phyloP scores from a whole-genome alignment of 306 rosid species.

The Glycine latifolia region DNA sequence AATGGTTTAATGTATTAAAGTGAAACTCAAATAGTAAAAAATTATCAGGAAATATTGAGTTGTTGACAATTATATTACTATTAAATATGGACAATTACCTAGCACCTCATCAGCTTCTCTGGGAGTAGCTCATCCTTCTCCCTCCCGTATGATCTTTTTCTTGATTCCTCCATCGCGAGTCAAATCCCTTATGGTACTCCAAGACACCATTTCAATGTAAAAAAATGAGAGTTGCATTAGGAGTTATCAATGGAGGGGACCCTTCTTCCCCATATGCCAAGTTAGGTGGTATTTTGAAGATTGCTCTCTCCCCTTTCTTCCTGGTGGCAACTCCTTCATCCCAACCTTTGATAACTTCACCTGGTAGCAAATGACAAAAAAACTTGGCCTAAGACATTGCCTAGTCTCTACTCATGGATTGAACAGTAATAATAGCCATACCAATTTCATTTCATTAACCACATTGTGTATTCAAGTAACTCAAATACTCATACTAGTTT shows the following conservation, averaged over 20 bases:
- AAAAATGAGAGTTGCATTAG: constrained; percentile 66
- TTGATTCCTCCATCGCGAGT: constrained; percentile 69
- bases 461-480: background rate
- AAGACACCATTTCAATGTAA: constrained; percentile 66
- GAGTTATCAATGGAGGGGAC: constrained; percentile 65
- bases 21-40: no score
- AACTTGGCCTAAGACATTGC: background rate
- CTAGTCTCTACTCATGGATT: background rate
- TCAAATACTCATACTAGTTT: background rate
- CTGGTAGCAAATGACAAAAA: constrained; percentile 42
- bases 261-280: constrained; percentile 69
- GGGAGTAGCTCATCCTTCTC: constrained; percentile 75
- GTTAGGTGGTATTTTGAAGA: constrained; percentile 67
- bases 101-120: constrained; percentile 64
- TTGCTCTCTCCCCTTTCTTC: constrained; percentile 77
- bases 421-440: background rate
- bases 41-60: no score
- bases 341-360: constrained; percentile 78
- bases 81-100: constrained; percentile 45
- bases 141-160: constrained; percentile 61
- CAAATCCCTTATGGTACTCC: constrained; percentile 61
- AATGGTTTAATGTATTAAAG: no score
- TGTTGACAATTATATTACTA: no score
- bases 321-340: constrained; percentile 72
- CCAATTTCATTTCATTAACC: constrained; percentile 8